Evolutionary conservation across 2,329 filamentous ascomycete species (phyloP), one percentile per base, ranked within the genome.

Genomic region (Cladophialophora psammophila): DNA sequence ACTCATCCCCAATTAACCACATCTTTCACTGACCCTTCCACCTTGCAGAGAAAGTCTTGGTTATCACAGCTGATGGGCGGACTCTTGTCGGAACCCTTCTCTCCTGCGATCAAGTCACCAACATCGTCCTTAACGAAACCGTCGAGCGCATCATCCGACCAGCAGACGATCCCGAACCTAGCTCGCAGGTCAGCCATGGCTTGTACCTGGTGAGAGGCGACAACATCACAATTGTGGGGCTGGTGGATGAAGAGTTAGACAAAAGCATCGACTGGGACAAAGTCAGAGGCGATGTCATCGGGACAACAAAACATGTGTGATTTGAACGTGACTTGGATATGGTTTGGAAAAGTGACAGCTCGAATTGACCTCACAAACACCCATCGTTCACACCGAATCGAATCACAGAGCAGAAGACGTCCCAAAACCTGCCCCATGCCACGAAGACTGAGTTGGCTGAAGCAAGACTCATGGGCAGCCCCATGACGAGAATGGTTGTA

Each of bases 141-240:
- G 83, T 93, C 69, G 95, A 99, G 80, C 91, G 95, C 72, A 91
- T 97, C 69, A 97, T 99, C 74, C 91, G 92, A 70, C 90, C 91
- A 1, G 86, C 87, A 52, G 94, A 97, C 76, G 93, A 97, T 75
- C 86, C 88, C 48, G 92, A 96, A 73, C 87, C 90, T 0, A 96
- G 91, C 52, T 87, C 89, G 66, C 88, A 95, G 76, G 89, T 95
- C 18, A 88, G 91, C 4, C 88, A 97, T 69, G 95, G 95, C 1
- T 81, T 98, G 5, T 98, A 97, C 78, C 86, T 99, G 65, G 91
- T 99, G 65, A 87, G 95, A 67, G 95, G 95, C 60, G 95, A 99
- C 78, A 97, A 96, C 76, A 94, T 99, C 56, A 94, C 93, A 69
- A 85, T 96, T 15, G 91, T 95, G 65, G 95, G 95, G 1, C 83